Base-by-base conservation (phyloP, 768 basidiomycete genomes). In the Podaxis pistillaris region DNA sequence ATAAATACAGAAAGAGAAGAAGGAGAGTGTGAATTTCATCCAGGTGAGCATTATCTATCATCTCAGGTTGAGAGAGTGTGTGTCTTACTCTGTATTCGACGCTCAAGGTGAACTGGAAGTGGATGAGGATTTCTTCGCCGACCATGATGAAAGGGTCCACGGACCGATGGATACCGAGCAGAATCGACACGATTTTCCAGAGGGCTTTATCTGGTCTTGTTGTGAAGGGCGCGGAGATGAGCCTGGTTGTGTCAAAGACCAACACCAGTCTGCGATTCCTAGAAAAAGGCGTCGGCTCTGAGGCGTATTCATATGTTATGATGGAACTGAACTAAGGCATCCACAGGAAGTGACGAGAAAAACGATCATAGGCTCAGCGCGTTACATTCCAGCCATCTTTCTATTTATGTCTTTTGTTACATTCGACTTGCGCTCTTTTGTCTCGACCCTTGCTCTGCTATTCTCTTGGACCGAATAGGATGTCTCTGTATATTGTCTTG, bases 201-300 rank as follows among this genome's bases (percentile, higher is more conserved):
- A 84, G 61, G 77, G 78, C 55, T 85, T 84, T 64, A 69, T 56
- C 2, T 86, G 84, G 84, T 75, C 71, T 2, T 86, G 83, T 64
- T 85, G 85, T 64, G 73, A 79, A n/a, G 65, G 68, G 49, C 67
- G 76, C 52, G 80, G 78, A 4, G 66, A 56, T 19, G 64, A 68
- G 6, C 68, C 71, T 24, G 81, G 81, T 7, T 84, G 83, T 62
- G 75, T 79, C 19, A 70, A 62, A 56, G 75, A 75, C 30, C 68
- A 72, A 24, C 81, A 83, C 68, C 68, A 65, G 59, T 59, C 69
- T 30, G 65, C 65, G 55, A 66, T 70, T 30, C 63, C 71, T n/a
- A 70, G 72, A 56, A 79, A 79, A 64, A 74, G 75, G 75, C 50
- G 50, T 62, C 47, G 69, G 65, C 56, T 67, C 63, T 62, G 64